These are phyloP conservation scores for Salvia hispanica DNA, from an alignment of 257 asterid genomes.

Conservation along the genomic window DNA sequence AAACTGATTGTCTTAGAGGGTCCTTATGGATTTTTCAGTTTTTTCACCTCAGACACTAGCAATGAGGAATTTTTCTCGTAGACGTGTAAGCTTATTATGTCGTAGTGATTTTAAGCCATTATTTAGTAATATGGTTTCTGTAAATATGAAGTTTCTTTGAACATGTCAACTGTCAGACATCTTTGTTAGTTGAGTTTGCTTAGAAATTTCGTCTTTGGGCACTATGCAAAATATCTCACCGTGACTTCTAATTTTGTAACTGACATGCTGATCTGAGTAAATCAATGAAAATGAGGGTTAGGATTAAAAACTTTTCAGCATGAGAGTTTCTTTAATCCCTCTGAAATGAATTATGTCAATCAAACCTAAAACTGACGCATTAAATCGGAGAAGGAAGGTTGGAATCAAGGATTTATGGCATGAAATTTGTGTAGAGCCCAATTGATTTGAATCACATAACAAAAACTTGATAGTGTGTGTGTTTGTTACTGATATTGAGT, in stretches of 20 bases:
- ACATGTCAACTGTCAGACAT: not conserved
- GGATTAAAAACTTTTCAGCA: too few relatives aligned
- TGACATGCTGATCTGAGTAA: too few relatives aligned
- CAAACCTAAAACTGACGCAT: too few relatives aligned
- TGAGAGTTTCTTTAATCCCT: too few relatives aligned
- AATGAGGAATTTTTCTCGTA: conserved; percentile 28
- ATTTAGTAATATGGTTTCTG: conserved; percentile 28
- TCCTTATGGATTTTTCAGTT: not conserved
- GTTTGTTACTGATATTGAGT: not conserved
- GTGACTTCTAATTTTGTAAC: too few relatives aligned
- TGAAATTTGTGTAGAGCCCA: too few relatives aligned
- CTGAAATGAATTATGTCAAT: too few relatives aligned
- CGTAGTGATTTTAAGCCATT: conserved; percentile 4
- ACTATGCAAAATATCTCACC: not conserved
- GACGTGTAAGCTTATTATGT: conserved; percentile 8
- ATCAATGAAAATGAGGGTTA: too few relatives aligned
- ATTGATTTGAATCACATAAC: not conserved
- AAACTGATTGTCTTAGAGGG: conserved; percentile 1
- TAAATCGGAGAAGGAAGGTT: not conserved
- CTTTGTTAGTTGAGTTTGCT: conserved; percentile 18
- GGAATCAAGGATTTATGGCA: not conserved
- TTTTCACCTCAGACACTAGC: not conserved
- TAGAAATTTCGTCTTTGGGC: not conserved
- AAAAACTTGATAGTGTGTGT: not conserved
- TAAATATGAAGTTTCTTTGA: conserved; percentile 23